These are phyloP conservation scores for Coemansia umbellata DNA, from an alignment of 192 early-diverging fungal genomes.

Conservation along the genomic window DNA sequence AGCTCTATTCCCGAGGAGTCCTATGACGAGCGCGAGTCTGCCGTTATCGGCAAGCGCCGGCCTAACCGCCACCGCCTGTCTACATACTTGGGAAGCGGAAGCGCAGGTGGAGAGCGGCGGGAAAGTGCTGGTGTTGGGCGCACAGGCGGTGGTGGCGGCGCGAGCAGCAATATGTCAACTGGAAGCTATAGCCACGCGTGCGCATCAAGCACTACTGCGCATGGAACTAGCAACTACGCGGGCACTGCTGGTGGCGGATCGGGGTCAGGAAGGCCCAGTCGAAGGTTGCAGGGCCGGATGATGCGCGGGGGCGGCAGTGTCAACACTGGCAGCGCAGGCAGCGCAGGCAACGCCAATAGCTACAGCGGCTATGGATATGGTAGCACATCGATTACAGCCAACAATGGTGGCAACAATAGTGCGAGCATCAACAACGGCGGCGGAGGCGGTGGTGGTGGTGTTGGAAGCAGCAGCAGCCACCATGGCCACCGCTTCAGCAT, in stretches of 20 bases:
- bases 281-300: background rate
- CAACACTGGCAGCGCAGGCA: constrained; percentile 3
- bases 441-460: constrained; percentile 13
- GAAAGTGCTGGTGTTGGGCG: constrained; percentile 29
- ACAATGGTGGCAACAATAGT: constrained; percentile 3
- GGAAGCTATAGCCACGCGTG: constrained; percentile 28
- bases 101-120: constrained; percentile 23
- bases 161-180: constrained; percentile 11
- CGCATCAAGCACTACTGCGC: constrained; percentile 23
- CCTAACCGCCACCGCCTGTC: constrained; percentile 44
- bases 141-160: constrained; percentile 7
- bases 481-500: constrained; percentile 47
- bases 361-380: background rate
- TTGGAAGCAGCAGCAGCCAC: constrained; percentile 3
- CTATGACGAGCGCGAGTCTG: constrained; percentile 25
- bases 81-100: constrained; percentile 22
- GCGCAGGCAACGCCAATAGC: background rate
- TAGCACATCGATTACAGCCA: background rate
- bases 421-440: constrained; percentile 23
- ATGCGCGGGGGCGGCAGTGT: constrained; percentile 2
- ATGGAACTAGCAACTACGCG: constrained; percentile 3
- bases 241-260: constrained; percentile 1
- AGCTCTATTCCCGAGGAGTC: constrained; percentile 47
- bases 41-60: constrained; percentile 17
- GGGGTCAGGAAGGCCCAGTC: constrained; percentile 2